A percentile compares a stretch with the other conserved stretches of the same genome.
Conservation (phyloP, 495 filamentous ascomycete species). For the Aspergillus bridgeri region DNA sequence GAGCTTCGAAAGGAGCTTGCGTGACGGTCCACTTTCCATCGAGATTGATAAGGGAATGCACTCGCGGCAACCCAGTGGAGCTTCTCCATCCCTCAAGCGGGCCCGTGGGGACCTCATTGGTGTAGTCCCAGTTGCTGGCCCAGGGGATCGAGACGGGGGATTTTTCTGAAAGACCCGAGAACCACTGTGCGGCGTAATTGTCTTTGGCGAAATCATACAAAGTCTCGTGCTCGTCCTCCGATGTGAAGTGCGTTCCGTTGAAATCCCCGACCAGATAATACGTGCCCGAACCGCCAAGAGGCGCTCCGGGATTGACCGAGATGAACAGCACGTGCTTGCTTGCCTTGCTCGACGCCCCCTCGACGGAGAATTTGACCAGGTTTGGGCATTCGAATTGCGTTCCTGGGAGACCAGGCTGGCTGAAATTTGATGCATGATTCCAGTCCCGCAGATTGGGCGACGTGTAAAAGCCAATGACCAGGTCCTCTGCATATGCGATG, state of each 20-base stretch:
- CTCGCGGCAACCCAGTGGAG: constrained; percentile 41
- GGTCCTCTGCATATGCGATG: constrained; percentile 44
- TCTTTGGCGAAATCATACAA: constrained; percentile 49
- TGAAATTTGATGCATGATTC: constrained; percentile 51
- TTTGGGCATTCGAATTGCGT: constrained; percentile 54
- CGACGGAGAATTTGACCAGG: constrained; percentile 27
- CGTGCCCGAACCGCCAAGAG: constrained; percentile 37
- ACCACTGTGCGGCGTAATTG: constrained; percentile 54
- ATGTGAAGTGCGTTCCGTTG: constrained; percentile 36
- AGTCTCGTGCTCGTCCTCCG: constrained; percentile 1
- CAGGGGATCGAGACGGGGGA: constrained; percentile 47
- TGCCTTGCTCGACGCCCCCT: constrained; percentile 17
- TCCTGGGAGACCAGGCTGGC: constrained; percentile 36
- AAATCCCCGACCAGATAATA: constrained; percentile 48
- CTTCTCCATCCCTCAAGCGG: constrained; percentile 43
- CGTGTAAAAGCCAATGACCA: constrained; percentile 47
- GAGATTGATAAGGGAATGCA: constrained; percentile 39
- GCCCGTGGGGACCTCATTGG: constrained; percentile 47
- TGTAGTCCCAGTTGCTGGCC: constrained; percentile 56
- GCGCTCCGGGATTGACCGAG: constrained; percentile 54
- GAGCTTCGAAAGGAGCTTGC: constrained; percentile 30
- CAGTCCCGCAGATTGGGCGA: constrained; percentile 47
- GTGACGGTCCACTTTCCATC: constrained; percentile 35
- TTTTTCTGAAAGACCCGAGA: constrained; percentile 36
- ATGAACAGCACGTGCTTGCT: constrained; percentile 42